Evolutionary conservation across 2,329 filamentous ascomycete species (phyloP), one percentile per base, ranked within the genome.

Genomic region (Cladophialophora immunda): DNA sequence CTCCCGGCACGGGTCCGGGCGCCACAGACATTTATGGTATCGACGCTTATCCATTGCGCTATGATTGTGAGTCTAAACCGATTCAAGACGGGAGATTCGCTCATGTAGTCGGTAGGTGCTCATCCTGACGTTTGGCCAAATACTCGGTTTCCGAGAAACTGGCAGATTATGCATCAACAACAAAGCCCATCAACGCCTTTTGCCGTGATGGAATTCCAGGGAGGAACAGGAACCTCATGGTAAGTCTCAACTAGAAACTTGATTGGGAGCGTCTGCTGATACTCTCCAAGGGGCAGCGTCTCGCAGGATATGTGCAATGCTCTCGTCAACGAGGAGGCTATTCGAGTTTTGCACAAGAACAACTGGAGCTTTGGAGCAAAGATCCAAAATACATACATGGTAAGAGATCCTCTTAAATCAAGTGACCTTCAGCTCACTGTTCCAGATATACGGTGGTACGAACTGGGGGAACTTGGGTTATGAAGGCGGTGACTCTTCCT

Each of bases 341-440:
- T 90, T 67, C 82, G 91, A 17, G 88, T 94, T 0, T 92, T 93
- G 74, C 92, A 93, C 77, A 94, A 94, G 82, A 92, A 93, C 71
- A 83, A 88, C 60, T 86, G 89, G 59, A 87, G 87, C 47, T 86
- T 89, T 17, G 89, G 88, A 0, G 85, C 89, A 2, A 87, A 85
- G 0, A 86, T 94, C 8, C 81, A 92, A 64, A 93, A 89, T 71
- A 74, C 92, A 1, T 93, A 93, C 76, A 94, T 94, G 92, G 55
- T 58, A 29, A 38, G 55, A 25, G 19, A n/a, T n/a, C n/a, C n/a
- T n/a, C n/a, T n/a, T n/a, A n/a, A n/a, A n/a, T n/a, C n/a, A n/a
- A n/a, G n/a, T n/a, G n/a, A n/a, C n/a, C n/a, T n/a, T n/a, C 25
- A 50, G 11, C 25, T 13, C 11, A 6, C n/a, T n/a, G 4, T 22